Percentiles rank a stretch among this genome's conserved stretches.
These are phyloP conservation scores for Melianthus villosus DNA, from an alignment of 441 rosid genomes.

Conservation along the genomic window DNA sequence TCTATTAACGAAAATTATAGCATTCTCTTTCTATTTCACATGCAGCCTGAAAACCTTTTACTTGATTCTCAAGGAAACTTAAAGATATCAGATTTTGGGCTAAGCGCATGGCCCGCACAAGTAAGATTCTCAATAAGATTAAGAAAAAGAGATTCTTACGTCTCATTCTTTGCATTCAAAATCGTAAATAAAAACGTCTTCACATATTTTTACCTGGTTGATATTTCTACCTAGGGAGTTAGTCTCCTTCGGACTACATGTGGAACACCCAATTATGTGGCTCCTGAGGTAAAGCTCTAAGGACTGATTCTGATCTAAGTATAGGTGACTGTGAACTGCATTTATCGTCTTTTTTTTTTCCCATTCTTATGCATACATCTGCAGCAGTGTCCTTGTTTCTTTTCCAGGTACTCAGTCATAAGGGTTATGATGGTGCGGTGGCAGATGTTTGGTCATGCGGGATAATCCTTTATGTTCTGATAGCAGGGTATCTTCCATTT, in stretches of 20 bases:
- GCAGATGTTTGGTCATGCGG: constrained; percentile 97
- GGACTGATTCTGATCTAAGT: constrained; percentile 4
- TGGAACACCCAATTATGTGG: constrained; percentile 94
- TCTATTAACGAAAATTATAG: too few relatives aligned
- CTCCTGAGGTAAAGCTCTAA: constrained; percentile 57
- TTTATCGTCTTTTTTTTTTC: constrained; percentile 1
- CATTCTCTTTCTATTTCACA: constrained; percentile 1
- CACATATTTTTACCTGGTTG: constrained; percentile 6
- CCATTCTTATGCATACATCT: too few relatives aligned
- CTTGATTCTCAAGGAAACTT: constrained; percentile 59
- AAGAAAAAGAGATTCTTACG: too few relatives aligned
- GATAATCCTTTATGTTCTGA: constrained; percentile 65
- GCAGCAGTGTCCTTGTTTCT: not conserved
- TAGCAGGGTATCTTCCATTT: constrained; percentile 87
- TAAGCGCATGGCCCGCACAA: constrained; percentile 73
- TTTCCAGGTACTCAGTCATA: constrained; percentile 41
- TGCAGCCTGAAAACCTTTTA: constrained; percentile 86
- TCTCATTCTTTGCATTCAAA: not conserved
- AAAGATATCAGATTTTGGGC: constrained; percentile 90
- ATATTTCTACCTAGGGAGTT: constrained; percentile 35
- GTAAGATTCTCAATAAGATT: too few relatives aligned
- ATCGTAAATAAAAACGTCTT: too few relatives aligned
- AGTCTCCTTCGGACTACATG: constrained; percentile 73
- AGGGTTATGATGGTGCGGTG: constrained; percentile 77
- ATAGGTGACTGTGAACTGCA: too few relatives aligned